These are phyloP conservation scores for Aspergillus bridgeri DNA, from an alignment of 495 filamentous ascomycete species.

Conservation along the genomic window DNA sequence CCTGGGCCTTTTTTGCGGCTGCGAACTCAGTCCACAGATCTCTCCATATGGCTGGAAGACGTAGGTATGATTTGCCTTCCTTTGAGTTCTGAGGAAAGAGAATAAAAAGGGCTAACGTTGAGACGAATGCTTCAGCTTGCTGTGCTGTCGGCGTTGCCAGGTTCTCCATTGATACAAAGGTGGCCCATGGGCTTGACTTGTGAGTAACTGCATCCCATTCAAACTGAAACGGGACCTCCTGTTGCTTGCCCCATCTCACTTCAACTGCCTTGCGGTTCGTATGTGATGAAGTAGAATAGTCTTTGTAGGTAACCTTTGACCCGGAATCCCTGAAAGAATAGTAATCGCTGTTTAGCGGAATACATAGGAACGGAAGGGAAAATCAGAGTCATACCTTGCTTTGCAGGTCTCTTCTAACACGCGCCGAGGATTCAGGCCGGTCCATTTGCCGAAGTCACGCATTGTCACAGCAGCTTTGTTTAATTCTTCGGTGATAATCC, in stretches of 20 bases:
- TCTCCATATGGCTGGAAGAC: slow-evolving; percentile 75
- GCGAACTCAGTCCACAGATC: slow-evolving; percentile 82
- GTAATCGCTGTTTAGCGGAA: slow-evolving; percentile 2
- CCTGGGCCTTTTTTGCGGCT: slow-evolving; percentile 61
- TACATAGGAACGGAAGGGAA: not conserved
- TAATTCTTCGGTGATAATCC: slow-evolving; percentile 20
- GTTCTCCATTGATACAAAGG: slow-evolving; percentile 65
- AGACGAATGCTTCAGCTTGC: slow-evolving; percentile 84
- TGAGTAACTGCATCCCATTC: slow-evolving; percentile 38
- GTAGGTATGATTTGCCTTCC: slow-evolving; percentile 80
- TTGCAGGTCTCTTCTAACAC: slow-evolving; percentile 85
- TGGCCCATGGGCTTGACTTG: slow-evolving; percentile 41
- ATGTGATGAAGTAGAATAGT: slow-evolving; percentile 68
- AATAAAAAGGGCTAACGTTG: slow-evolving; percentile 75
- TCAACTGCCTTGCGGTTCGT: slow-evolving; percentile 69
- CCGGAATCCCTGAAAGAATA: slow-evolving; percentile 55
- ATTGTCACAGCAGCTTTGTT: slow-evolving; percentile 47
- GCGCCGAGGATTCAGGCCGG: slow-evolving; percentile 64
- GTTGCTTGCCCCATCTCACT: slow-evolving; percentile 76
- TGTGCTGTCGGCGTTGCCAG: slow-evolving; percentile 70
- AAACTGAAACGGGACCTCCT: slow-evolving; percentile 51
- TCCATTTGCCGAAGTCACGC: slow-evolving; percentile 80
- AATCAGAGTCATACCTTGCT: slow-evolving; percentile 54
- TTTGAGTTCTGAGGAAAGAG: slow-evolving; percentile 71
- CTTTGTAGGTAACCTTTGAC: slow-evolving; percentile 59